Base-by-base conservation (phyloP, 1,139 yeast genomes). In the Candida neerlandica region DNA sequence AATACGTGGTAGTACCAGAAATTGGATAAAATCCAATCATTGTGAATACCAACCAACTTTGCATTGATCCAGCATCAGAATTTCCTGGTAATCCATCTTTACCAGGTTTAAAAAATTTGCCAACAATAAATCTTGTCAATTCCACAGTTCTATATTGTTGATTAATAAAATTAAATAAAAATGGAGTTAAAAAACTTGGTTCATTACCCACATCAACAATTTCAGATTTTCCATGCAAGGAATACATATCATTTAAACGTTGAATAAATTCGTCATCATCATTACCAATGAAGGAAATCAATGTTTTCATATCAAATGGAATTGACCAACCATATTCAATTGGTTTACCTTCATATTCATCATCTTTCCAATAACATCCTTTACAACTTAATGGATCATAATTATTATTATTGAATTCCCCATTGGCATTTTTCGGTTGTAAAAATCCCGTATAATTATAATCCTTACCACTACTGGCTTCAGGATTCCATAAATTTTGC, bases 271-370 rank as follows among this genome's bases (percentile, higher is more conserved):
- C 58, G 1, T 61, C 65, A 29, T 66, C 55, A 7, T 61, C 62
- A 5, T 33, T 12, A 19, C 19, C 38, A 11, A 18, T 26, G 34
- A 67, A 59, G 5, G 50, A 48, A 10, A 60, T 55, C 46, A 72
- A 59, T 0, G 70, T 62, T n/a, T 54, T 54, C 12, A 70, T 60
- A 51, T 72, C 77, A 53, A 60, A 67, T 2, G 69, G 71, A 5
- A 71, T 71, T 1, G 71, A 61, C 66, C 72, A 69, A 2, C 70
- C 77, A 62, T 89, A 89, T 47, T 80, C 76, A 41, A 87, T 87
- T 38, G 80, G 81, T 57, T 81, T 81, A 14, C 86, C 88, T 45
- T 84, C 88, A 41, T 75, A 73, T 48, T 88, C 81, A 61, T 89
- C 89, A 59, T 89, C 66, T 2, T 61, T 56, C 74, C 73, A 69